Evolutionary conservation across 345 rosid species (phyloP).

Genomic region (Eutrema japonicum): DNA sequence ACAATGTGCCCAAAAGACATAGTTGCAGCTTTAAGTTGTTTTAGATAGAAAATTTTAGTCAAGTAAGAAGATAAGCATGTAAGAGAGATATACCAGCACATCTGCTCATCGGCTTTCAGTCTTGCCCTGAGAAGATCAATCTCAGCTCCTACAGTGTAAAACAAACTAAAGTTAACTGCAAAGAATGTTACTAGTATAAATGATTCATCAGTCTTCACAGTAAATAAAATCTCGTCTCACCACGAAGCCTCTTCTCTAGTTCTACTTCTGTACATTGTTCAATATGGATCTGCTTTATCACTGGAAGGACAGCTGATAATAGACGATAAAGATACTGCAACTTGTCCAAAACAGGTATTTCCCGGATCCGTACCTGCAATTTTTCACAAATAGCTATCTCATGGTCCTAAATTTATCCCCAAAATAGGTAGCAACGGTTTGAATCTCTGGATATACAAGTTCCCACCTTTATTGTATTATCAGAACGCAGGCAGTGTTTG

Average conservation of each 20-base stretch:
- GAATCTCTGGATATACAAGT: constrained; percentile 22
- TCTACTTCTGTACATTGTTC: constrained; percentile 88
- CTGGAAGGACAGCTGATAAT: constrained; percentile 86
- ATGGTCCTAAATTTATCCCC: not conserved
- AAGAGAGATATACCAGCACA: constrained; percentile 83
- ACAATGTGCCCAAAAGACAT: not conserved
- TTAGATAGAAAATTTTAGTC: not conserved
- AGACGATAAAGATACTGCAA: constrained; percentile 78
- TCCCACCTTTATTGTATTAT: constrained; percentile 80
- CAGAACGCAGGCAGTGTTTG: constrained; percentile 81
- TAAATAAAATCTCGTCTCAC: constrained; percentile 51
- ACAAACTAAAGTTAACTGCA: constrained; percentile 25
- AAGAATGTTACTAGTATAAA: not conserved
- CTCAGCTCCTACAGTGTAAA: constrained; percentile 62
- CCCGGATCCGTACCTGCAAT: constrained; percentile 75
- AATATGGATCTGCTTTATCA: constrained; percentile 81
- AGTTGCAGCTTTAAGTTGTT: not conserved
- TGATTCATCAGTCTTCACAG: constrained; percentile 19
- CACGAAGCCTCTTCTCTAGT: constrained; percentile 77
- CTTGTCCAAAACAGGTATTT: constrained; percentile 81
- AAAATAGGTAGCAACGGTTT: constrained; percentile 8
- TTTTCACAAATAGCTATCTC: constrained; percentile 30
- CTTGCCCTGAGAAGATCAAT: constrained; percentile 78
- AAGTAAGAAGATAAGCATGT: constrained; percentile 17
- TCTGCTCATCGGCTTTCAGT: constrained; percentile 95